A percentile compares a stretch with the other conserved stretches of the same genome.
These are phyloP conservation scores for Candida vartiovaarae DNA, from an alignment of 805 yeast species.

Conservation along the genomic window DNA sequence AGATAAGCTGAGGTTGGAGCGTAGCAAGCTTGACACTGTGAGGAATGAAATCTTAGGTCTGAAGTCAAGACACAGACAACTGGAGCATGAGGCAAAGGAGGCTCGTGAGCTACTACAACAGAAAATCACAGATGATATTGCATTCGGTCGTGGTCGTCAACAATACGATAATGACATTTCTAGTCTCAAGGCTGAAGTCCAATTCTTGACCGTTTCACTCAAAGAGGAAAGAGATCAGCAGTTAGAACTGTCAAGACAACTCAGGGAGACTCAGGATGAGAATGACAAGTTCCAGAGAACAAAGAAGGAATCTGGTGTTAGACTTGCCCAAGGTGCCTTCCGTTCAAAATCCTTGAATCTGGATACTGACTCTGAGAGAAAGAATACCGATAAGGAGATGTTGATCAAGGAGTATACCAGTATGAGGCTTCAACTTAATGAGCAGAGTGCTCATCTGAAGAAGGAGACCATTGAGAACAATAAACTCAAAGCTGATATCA, in stretches of 20 bases:
- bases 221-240: slow-evolving; percentile 26
- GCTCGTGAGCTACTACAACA: slow-evolving; percentile 35
- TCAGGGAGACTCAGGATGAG: slow-evolving; percentile 23
- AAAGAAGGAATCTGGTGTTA: slow-evolving; percentile 16
- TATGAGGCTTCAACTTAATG: slow-evolving; percentile 45
- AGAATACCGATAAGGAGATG: slow-evolving; percentile 22
- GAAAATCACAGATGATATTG: slow-evolving; percentile 35
- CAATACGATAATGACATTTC: slow-evolving; percentile 33
- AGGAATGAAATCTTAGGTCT: slow-evolving; percentile 22
- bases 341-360: slow-evolving; percentile 17
- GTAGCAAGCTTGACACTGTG: slow-evolving; percentile 22
- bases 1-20: slow-evolving; percentile 23
- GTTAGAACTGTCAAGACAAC: slow-evolving; percentile 22
- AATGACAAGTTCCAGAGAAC: slow-evolving; percentile 26
- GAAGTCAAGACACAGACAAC: slow-evolving; percentile 25
- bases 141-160: slow-evolving; percentile 39
- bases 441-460: slow-evolving; percentile 40
- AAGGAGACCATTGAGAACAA: slow-evolving; percentile 37
- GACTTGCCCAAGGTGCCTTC: slow-evolving; percentile 21
- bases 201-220: slow-evolving; percentile 13
- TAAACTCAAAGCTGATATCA: slow-evolving; percentile 48
- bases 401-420: slow-evolving; percentile 35
- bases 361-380: slow-evolving; percentile 18
- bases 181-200: slow-evolving; percentile 28
- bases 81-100: slow-evolving; percentile 40